Percentiles rank a stretch among this genome's conserved stretches.
Evolutionary conservation across 352 stramenopile species (phyloP).

Genomic region (Pythium aquatile): DNA sequence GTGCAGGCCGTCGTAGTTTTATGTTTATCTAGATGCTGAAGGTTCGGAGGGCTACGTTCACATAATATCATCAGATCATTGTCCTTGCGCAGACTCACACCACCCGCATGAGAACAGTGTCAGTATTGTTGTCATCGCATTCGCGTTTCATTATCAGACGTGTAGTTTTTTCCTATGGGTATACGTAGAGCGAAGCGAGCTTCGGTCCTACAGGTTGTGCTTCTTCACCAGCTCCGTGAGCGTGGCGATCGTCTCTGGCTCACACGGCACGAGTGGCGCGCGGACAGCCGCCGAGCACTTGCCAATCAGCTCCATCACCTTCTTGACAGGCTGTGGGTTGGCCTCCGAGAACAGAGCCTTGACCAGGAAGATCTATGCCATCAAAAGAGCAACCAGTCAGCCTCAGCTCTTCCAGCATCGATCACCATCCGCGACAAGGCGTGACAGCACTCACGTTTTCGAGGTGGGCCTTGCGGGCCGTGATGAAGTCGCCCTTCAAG

Average conservation of each 20-base stretch:
- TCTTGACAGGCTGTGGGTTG: conserved; percentile 92
- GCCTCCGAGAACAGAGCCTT: conserved; percentile 91
- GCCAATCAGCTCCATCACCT: conserved; percentile 84
- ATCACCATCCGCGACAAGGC: neutral
- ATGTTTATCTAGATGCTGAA: conserved; percentile 9
- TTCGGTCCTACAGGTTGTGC: conserved; percentile 71
- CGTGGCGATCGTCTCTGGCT: conserved; percentile 58
- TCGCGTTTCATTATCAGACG: neutral
- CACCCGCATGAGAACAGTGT: neutral
- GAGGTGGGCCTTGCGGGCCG: conserved; percentile 80
- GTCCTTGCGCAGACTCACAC: neutral
- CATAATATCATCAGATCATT: conserved; percentile 21
- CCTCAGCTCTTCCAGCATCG: neutral
- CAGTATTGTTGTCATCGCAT: neutral
- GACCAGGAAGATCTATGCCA: conserved; percentile 82
- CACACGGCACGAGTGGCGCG: conserved; percentile 72
- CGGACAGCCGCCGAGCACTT: conserved; percentile 80
- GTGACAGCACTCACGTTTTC: conserved; percentile 58
- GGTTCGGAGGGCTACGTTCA: neutral
- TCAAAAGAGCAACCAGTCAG: neutral
- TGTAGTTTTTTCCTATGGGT: conserved; percentile 12
- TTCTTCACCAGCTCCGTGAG: conserved; percentile 65
- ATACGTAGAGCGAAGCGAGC: conserved; percentile 12
- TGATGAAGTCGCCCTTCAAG: conserved; percentile 76
- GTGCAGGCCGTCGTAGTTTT: conserved; percentile 1